Conservation (phyloP, 306 rosid genomes). For the Carpinus viminea region DNA sequence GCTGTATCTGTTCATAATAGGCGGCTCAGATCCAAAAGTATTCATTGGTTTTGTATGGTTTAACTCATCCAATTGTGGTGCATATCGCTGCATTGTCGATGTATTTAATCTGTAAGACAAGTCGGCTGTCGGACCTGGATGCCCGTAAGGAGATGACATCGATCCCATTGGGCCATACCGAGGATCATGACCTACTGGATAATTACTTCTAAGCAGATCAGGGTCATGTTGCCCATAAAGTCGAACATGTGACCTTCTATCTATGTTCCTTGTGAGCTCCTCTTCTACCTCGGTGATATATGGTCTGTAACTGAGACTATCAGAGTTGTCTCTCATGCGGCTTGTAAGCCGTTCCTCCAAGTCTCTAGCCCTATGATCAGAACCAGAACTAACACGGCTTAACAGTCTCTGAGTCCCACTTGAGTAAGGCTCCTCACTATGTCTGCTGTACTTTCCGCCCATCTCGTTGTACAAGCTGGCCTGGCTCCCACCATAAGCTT, state of each 20-base stretch:
- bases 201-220: constrained; percentile 24
- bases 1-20: constrained; percentile 20
- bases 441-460: constrained; percentile 9
- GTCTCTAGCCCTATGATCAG: constrained; percentile 34
- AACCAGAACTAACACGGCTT: constrained; percentile 24
- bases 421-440: constrained; percentile 12
- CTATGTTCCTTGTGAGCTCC: constrained; percentile 32
- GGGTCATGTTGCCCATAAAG: constrained; percentile 40
- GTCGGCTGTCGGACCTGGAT: constrained; percentile 23
- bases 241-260: constrained; percentile 34
- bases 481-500: constrained; percentile 16
- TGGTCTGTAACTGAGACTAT: constrained; percentile 34
- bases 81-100: constrained; percentile 63
- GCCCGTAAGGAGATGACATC: constrained; percentile 30
- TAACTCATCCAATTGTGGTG: constrained; percentile 59
- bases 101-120: constrained; percentile 37
- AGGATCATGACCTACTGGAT: constrained; percentile 35
- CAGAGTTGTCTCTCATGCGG: constrained; percentile 25
- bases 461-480: constrained; percentile 10
- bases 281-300: constrained; percentile 31
- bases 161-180: constrained; percentile 24
- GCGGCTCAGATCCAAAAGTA: constrained; percentile 36
- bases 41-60: constrained; percentile 42
- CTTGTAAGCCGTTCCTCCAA: constrained; percentile 36
- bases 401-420: constrained; percentile 27